Evolutionary conservation across 805 yeast species (phyloP), one percentile per base, ranked within the genome.

Genomic region (Metschnikowia matae): DNA sequence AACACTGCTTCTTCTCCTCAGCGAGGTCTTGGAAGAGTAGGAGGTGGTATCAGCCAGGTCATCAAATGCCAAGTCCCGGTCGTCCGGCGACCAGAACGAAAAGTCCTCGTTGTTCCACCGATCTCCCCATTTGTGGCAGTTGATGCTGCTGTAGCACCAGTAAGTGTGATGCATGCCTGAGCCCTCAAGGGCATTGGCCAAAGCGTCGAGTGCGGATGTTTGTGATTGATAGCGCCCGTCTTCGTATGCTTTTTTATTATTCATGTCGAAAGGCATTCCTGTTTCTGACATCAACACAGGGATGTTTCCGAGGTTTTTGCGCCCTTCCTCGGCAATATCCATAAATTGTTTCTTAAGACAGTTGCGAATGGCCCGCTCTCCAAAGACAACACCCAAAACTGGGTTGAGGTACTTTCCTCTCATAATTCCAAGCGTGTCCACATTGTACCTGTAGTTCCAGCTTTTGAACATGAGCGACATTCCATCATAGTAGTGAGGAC

Each of bases 251-350:
- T 69, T 73, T 62, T 87, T 88, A 51, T 81, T 75, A 66, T 92
- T 91, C 97, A 92, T 88, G 65, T 94, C 97, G 65, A 85, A 89
- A 2, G 99, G 98, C 85, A 92, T 89, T 5, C 99, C 99, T n/a
- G 92, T 90, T 66, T 92, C 99, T 1, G 96, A 81, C 77, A 94
- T 83, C 20, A 92, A 68, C 8, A 86, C 78, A 0, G 97, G 96
- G 8, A 89, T 74, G 8, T 65, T 46, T 2, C 97, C 97, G 35
- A 91, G 66, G 31, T 78, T 64, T 3, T 75, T 75, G 5, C 69
- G 63, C 4, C 89, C 82, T 62, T 94, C 98, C 18, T 64, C 61
- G 48, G 76, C 78, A 71, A 92, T 78, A 51, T 79, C 85, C n/a
- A 64, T 58, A 50, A 92, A 71, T 67, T 92, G 97, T 44, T 70